Base-by-base conservation (phyloP, 2,329 filamentous ascomycete species). In the Phialocephala subalpina region DNA sequence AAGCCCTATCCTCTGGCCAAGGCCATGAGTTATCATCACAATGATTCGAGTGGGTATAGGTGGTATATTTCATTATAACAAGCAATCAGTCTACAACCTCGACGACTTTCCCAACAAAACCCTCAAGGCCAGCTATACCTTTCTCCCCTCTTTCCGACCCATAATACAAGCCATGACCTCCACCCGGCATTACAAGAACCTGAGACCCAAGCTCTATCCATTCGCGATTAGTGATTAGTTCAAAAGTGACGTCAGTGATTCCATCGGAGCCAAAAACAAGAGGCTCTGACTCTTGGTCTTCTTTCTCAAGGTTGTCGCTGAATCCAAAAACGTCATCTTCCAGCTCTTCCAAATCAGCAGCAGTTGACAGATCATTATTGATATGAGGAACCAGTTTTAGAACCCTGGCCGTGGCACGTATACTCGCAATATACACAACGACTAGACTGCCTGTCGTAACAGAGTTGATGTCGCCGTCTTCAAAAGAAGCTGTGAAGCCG, bases 371-470 rank as follows among this genome's bases (percentile, higher is more conserved):
- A 25, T 58, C 56, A 62, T 72, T 73, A 29, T 76, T 65, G 63
- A 72, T 66, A 68, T 73, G 71, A n/a, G 67, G 70, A 35, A 72
- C 36, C 75, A 81, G 83, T 36, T 86, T 85, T 29, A 91, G 77
- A 1, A 98, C 87, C 66, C 91, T 90, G 0, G 93, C 94, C 0
- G 92, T 88, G 1, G 94, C 91, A 9, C 95, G 87, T 16, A 98
- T 90, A 75, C 94, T 97, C 20, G 93, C 93, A 47, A 94, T 87
- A 74, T 97, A 98, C 0, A 95, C 87, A 35, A 97, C 94, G 5
- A 94, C 89, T 38, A 90, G 82, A 47, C 86, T 90, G 1, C 92
- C 92, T 0, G 88, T 80, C 0, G 86, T 84, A 7, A 97, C 82
- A 1, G 86, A 82, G 27, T 85, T 86, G 0, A 90, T 86, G 58